Evolutionary conservation across 768 basidiomycete genomes (phyloP), one percentile per base, ranked within the genome.

Genomic region (Boletus reticuloceps): DNA sequence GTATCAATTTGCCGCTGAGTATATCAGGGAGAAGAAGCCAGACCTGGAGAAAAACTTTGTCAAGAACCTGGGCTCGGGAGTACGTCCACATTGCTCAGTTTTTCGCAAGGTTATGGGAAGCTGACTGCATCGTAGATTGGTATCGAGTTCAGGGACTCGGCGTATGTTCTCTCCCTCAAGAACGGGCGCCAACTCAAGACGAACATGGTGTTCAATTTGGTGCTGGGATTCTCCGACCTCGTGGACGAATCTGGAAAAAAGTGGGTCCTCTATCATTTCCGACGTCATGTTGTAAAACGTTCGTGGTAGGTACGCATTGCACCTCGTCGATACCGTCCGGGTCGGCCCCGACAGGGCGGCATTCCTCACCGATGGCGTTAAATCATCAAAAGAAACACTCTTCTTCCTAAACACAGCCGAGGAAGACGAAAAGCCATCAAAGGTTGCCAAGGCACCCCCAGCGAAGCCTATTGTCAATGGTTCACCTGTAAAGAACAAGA

Each of bases 101-200:
- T 42, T 50, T 45, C 14, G 16, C 31, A 43, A 12, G 11, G 6
- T 36, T 6, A 12, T 11, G 22, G 6, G 6, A 39, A 39, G 20
- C 38, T 58, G 38, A 64, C 34, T 19, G 13, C 36, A 37, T 44
- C 20, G n/a, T 62, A 98, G 95, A 98, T 87, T 70, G 96, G 96
- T 7, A 84, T 98, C 67, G 96, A 99, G 70, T 98, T 95, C 74
- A 85, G 94, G 40, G 96, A 99, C 67, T 83, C 88, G 11, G 77
- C 85, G 0, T 97, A 94, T 69, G 73, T 94, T 13, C 75, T 98
- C 37, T 88, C 88, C 6, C 59, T 85, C 9, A 98, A 96, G 75
- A 96, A 92, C 64, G 74, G 73, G 8, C 84, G 88, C 11, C 74
- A 73, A 14, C 68, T 98, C 47, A 85, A 82, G 65, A 75, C 85